Conservation (phyloP, 352 stramenopile genomes). For the Phytopythium sindhum region DNA sequence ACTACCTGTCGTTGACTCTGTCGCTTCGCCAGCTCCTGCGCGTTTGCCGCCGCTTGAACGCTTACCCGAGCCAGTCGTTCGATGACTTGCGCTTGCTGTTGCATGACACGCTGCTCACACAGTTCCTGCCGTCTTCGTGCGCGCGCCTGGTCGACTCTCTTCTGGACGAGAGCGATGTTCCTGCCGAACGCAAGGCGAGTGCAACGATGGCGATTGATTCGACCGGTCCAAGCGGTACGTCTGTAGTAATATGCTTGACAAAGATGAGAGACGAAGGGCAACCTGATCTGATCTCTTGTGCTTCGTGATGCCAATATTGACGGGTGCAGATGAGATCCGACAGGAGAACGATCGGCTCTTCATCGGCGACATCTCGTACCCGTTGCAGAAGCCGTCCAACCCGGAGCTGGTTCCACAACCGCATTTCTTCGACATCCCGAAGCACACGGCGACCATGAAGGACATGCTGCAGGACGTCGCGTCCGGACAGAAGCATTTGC, state of each 20-base stretch:
- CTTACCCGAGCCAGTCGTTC: slow-evolving; percentile 61
- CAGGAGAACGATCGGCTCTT: slow-evolving; percentile 36
- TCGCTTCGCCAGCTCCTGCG: slow-evolving; percentile 68
- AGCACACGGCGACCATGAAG: slow-evolving; percentile 84
- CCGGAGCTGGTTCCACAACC: slow-evolving; percentile 86
- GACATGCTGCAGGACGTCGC: slow-evolving; percentile 85
- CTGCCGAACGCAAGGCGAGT: slow-evolving; percentile 4
- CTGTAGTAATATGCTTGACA: too few species aligned
- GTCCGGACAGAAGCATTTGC: slow-evolving; percentile 85
- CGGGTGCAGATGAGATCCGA: slow-evolving; percentile 30
- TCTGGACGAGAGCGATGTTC: slow-evolving; percentile 43
- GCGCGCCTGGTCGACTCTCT: slow-evolving; percentile 45
- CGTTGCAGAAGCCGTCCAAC: slow-evolving; percentile 40
- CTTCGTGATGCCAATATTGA: background rate
- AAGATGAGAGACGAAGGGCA: too few species aligned
- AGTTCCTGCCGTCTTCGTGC: slow-evolving; percentile 65
- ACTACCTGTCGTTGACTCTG: slow-evolving; percentile 50
- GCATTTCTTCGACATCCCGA: slow-evolving; percentile 89
- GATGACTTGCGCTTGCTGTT: slow-evolving; percentile 57
- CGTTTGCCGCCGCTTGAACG: slow-evolving; percentile 58
- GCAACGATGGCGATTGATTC: background rate
- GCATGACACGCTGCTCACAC: slow-evolving; percentile 75
- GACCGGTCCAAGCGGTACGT: slow-evolving; percentile 7
- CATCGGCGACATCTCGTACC: slow-evolving; percentile 65
- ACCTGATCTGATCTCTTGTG: background rate